Percentiles rank a stretch among this genome's conserved stretches.
phyloP scores from a whole-genome alignment of 2,329 filamentous ascomycete species.

The Trichoderma pleuroti region DNA sequence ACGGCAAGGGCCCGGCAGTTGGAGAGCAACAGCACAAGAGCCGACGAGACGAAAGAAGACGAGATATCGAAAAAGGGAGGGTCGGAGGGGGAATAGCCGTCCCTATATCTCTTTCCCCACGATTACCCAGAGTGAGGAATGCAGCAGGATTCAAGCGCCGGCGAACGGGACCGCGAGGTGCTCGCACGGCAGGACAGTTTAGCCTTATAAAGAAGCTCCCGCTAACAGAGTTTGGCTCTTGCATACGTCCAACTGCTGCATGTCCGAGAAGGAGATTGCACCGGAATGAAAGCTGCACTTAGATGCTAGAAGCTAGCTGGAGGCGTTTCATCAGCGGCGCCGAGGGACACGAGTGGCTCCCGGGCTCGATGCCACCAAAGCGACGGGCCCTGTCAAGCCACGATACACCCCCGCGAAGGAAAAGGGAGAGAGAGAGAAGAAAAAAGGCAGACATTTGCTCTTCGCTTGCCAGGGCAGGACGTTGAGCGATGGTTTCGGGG shows the following conservation, averaged over 20 bases:
- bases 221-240: conserved; percentile 3
- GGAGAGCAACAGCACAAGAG: background rate
- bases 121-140: background rate
- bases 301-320: background rate
- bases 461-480: background rate
- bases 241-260: background rate
- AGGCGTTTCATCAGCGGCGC: conserved; percentile 14
- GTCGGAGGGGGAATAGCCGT: background rate
- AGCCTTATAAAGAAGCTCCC: conserved; percentile 10
- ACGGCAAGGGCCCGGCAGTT: background rate
- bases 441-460: background rate
- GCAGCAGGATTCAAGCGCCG: background rate
- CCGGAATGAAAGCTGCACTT: background rate
- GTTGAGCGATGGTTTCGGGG: background rate
- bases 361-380: background rate
- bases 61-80: background rate
- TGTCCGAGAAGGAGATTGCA: conserved; percentile 7
- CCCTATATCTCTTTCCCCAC: background rate
- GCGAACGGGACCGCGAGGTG: background rate
- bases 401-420: background rate
- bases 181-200: background rate
- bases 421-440: too few species aligned
- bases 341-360: conserved; percentile 1
- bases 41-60: background rate
- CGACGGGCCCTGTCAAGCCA: background rate